These are phyloP conservation scores for Carallia pectinifolia DNA, from an alignment of 345 rosid species.

Conservation along the genomic window DNA sequence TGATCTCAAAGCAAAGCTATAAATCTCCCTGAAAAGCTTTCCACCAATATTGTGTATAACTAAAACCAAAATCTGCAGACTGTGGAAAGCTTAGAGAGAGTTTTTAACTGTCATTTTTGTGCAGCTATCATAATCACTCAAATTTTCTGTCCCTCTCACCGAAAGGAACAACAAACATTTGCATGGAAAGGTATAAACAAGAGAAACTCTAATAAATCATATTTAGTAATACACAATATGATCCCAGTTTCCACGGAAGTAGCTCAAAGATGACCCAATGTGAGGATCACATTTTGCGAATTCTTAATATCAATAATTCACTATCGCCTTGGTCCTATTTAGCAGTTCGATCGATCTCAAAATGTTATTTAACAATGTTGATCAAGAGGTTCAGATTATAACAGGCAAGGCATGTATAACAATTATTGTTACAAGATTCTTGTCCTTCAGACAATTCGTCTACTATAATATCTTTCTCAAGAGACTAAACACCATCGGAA, in stretches of 20 bases:
- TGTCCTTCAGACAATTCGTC: slow-evolving; percentile 2
- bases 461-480: slow-evolving; percentile 11
- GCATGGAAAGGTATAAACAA: not conserved
- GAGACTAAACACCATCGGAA: not conserved
- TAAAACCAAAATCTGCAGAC: too few species aligned
- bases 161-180: not conserved
- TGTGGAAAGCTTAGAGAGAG: too few species aligned
- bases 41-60: too few species aligned
- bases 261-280: not conserved
- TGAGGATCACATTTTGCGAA: slow-evolving; percentile 20
- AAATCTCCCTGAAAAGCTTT: too few species aligned
- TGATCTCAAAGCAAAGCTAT: too few species aligned
- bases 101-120: too few species aligned
- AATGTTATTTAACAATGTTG: not conserved
- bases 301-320: not conserved
- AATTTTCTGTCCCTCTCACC: not conserved
- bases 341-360: not conserved
- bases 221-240: not conserved
- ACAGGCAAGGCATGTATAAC: not conserved
- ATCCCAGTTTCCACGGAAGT: not conserved
- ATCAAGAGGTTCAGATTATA: not conserved
- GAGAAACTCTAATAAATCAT: not conserved
- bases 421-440: slow-evolving; percentile 8
- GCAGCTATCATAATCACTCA: not conserved
- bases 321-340: slow-evolving; percentile 1